Percentiles rank a stretch among this genome's conserved stretches.
Evolutionary conservation across 768 basidiomycete species (phyloP).

Genomic region (Suillus placidus): DNA sequence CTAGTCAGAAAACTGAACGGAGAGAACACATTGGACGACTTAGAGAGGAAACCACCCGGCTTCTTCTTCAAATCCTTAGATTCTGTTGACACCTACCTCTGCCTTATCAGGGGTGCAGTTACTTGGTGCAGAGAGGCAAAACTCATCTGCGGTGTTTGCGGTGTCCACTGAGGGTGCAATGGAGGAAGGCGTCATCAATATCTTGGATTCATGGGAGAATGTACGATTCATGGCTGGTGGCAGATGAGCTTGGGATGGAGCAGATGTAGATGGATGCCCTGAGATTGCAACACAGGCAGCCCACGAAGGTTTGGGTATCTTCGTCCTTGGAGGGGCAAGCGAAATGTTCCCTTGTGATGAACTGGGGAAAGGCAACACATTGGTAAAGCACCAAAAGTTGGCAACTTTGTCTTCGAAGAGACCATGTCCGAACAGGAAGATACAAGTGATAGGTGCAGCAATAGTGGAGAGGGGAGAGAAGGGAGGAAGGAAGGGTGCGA

Average conservation of each 20-base stretch:
- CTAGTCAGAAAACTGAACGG: constrained; percentile 64
- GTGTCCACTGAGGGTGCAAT: constrained; percentile 48
- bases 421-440: constrained; percentile 91
- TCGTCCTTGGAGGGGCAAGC: not conserved
- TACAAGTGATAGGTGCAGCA: constrained; percentile 70
- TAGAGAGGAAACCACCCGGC: constrained; percentile 28
- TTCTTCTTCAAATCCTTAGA: constrained; percentile 39
- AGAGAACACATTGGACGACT: constrained; percentile 50
- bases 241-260: constrained; percentile 27
- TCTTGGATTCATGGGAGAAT: constrained; percentile 51
- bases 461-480: constrained; percentile 54
- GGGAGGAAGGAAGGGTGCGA: constrained; percentile 79
- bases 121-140: constrained; percentile 9
- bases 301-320: constrained; percentile 13
- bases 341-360: constrained; percentile 12
- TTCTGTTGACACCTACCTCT: constrained; percentile 31
- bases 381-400: constrained; percentile 96
- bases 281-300: constrained; percentile 31
- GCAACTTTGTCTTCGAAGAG: constrained; percentile 96
- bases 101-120: constrained; percentile 21
- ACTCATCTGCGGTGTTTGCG: constrained; percentile 29
- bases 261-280: constrained; percentile 35
- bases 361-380: constrained; percentile 51
- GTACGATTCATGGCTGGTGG: constrained; percentile 35
- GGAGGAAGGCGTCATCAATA: constrained; percentile 67